These are phyloP conservation scores for Xylariaceae sp. DNA, from an alignment of 2,329 filamentous ascomycete genomes.

Conservation along the genomic window DNA sequence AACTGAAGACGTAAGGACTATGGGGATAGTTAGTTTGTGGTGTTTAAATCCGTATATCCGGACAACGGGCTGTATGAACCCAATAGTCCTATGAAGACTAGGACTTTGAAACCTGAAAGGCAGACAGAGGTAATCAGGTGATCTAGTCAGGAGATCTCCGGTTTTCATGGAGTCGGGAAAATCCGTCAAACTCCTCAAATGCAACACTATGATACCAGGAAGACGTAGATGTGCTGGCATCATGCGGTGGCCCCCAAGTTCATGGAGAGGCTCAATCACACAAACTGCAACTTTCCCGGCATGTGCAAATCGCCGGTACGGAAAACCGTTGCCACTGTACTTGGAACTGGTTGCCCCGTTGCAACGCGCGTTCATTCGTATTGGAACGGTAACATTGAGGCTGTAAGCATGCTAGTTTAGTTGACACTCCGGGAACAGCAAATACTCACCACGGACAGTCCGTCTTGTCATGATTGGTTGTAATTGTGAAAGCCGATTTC, in stretches of 20 bases:
- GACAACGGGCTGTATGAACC: not conserved
- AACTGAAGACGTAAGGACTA: not conserved
- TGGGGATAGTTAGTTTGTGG: not conserved
- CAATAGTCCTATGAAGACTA: not conserved
- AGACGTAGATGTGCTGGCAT: not conserved
- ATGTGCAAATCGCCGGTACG: not conserved
- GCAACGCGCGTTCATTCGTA: constrained; percentile 3
- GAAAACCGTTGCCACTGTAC: not conserved
- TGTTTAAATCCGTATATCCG: not conserved
- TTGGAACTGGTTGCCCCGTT: constrained; percentile 1
- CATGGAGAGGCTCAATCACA: not conserved
- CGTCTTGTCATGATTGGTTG: not conserved
- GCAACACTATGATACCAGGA: not conserved
- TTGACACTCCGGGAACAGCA: not conserved
- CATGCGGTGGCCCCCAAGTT: not conserved
- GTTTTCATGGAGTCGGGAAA: not conserved
- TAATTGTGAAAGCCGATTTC: not conserved
- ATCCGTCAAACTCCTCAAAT: not conserved
- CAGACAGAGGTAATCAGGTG: not conserved
- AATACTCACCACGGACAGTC: not conserved
- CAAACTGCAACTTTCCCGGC: not conserved
- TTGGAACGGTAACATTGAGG: not conserved
- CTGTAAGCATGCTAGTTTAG: not conserved
- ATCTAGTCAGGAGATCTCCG: not conserved
- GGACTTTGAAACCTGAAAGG: not conserved